Percentiles rank a stretch among this genome's conserved stretches.
Evolutionary conservation across 352 stramenopile genomes (phyloP).

Genomic region (Globisporangium viniferum): DNA sequence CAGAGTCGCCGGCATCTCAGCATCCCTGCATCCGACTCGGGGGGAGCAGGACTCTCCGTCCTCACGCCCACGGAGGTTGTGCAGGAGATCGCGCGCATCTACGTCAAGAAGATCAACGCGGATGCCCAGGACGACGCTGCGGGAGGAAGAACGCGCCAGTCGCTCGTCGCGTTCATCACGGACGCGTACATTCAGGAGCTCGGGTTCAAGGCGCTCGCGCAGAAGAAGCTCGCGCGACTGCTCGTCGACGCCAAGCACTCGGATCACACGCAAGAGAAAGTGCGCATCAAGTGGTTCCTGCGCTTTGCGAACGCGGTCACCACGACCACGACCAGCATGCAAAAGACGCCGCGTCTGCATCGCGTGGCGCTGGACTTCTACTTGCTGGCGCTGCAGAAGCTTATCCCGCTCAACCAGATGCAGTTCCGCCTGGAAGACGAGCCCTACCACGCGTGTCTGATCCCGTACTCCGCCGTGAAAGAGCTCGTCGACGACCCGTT

Average conservation of each 20-base stretch:
- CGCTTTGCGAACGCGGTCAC: conserved; percentile 38
- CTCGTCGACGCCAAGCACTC: conserved; percentile 41
- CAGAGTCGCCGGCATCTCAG: neutral
- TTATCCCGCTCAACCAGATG: conserved; percentile 43
- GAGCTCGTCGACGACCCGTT: conserved; percentile 46
- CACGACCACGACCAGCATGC: too few species aligned
- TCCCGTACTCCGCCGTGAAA: conserved; percentile 36
- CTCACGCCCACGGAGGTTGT: conserved; percentile 34
- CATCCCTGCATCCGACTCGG: neutral
- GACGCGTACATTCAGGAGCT: conserved; percentile 63
- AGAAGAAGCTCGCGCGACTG: conserved; percentile 50
- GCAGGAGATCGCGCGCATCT: conserved; percentile 59
- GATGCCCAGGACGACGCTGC: conserved; percentile 35
- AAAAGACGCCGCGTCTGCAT: conserved; percentile 23
- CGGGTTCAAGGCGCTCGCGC: conserved; percentile 55
- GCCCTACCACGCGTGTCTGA: conserved; percentile 38
- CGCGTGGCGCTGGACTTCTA: conserved; percentile 58
- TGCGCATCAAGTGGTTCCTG: conserved; percentile 66
- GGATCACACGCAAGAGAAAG: conserved; percentile 37
- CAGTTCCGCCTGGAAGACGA: conserved; percentile 42
- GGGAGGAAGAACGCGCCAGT: conserved; percentile 30
- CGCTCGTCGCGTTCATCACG: conserved; percentile 47
- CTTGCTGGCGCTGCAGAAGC: conserved; percentile 37
- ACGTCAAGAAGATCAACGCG: conserved; percentile 50
- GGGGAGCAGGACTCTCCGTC: neutral